Base-by-base conservation (phyloP, 2,329 filamentous ascomycete species). In the Mollisiaceae sp. region DNA sequence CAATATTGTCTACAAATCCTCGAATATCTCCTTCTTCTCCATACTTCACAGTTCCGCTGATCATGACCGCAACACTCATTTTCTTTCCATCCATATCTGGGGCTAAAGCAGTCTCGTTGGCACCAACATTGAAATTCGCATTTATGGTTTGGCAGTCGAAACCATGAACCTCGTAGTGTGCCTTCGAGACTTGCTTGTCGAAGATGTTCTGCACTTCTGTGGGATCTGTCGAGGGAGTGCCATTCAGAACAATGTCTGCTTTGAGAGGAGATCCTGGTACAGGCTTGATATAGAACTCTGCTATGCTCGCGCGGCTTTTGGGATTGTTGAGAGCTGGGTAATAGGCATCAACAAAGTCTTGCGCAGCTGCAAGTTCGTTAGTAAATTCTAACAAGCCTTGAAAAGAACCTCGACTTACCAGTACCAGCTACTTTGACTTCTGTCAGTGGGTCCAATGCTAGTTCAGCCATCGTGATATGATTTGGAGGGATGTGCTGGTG, bases 81-180 rank as follows among this genome's bases (percentile, higher is more conserved):
- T 91, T 88, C 67, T 85, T 85, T 62, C 85, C 85, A 70, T 77
- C 80, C 72, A 82, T 80, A 55, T 80, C 77, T 50, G 78, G 78
- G 8, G 68, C 71, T 72, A 81, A 74, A 65, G 15, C 75, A 67
- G 72, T 78, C 6, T 83, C 83, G 2, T 84, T 82, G n/a, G 85
- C 86, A 35, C 85, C 85, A 70, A 85, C 79, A 59, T 80, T 78
- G 75, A 88, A 91, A 65, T 85, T 83, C 12, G 86, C 83, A 79
- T 94, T 95, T 73, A 94, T 81, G 56, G 93, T 86, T 70, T 96
- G 92, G 65, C 88, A 89, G 78, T 97, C 91, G 72, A 90, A 87
- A 15, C 87, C 88, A 74, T 92, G 89, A 63, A 93, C 83, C 63
- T 94, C 91, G 79, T 92, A 95, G 71, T 83, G 79, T 18, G 89